A percentile compares a stretch with the other conserved stretches of the same genome.
phyloP scores from a whole-genome alignment of 768 basidiomycete genomes.

The Mycena latifolia region DNA sequence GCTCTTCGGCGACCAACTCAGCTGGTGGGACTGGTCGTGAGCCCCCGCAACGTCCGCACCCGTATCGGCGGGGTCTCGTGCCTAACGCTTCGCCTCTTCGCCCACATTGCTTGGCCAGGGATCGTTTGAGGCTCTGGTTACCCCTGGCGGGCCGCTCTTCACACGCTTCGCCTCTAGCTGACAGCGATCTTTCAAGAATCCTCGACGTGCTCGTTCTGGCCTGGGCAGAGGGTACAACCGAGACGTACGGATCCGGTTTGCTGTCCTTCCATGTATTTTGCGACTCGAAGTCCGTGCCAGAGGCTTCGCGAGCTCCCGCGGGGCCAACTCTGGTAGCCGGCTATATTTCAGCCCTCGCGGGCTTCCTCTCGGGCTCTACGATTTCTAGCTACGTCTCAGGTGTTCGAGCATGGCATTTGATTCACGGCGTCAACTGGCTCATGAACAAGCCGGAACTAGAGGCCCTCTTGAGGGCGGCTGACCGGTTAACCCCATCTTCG shows the following conservation, averaged over 20 bases:
- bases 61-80: no score
- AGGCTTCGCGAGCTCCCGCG: constrained; percentile 21
- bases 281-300: constrained; percentile 26
- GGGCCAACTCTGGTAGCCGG: constrained; percentile 17
- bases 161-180: neutral
- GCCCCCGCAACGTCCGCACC: no score
- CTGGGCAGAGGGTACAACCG: constrained; percentile 27
- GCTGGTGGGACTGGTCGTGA: neutral
- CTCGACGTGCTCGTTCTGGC: neutral
- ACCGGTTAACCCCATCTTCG: neutral
- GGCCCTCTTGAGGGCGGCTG: constrained; percentile 33
- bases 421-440: constrained; percentile 38
- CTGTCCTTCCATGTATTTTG: constrained; percentile 34
- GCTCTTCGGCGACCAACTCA: constrained; percentile 14
- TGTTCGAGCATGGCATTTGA: constrained; percentile 42
- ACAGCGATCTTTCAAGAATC: neutral
- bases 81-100: constrained; percentile 7
- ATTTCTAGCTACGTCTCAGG: constrained; percentile 36
- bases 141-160: neutral
- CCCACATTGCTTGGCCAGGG: neutral
- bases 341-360: constrained; percentile 36
- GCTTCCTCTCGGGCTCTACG: constrained; percentile 17
- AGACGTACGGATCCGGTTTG: constrained; percentile 39
- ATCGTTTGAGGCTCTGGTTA: constrained; percentile 1
- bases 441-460: constrained; percentile 28